Base-by-base conservation (phyloP, 345 rosid species). In the Pseudoturritis turrita region DNA sequence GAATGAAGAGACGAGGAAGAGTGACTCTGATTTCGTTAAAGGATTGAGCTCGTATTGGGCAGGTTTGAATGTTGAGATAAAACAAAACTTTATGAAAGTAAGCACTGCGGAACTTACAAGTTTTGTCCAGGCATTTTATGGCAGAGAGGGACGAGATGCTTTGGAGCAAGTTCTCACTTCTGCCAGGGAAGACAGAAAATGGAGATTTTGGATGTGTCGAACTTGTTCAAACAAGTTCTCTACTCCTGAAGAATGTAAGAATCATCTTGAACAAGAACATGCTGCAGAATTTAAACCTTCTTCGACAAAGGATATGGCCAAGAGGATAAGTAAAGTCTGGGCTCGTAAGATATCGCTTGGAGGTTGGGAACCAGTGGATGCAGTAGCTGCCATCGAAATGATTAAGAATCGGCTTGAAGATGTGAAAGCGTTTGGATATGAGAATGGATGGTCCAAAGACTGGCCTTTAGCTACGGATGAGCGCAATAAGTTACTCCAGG, bases 161-260 rank as follows among this genome's bases (percentile, higher is more conserved):
- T 43, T 68, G 44, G 63, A 68, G 12, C 10, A 10, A 43, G 54
- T 43, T 33, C 14, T 68, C 11, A 13, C 19, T 2, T 55, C 39
- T 55, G 63, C 63, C 0, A 43, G 6, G 55, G 19, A 3, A 19
- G 33, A 56, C 29, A 19, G 35, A 6, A 68, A 43, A 56, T 68
- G 64, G 73, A 68, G 7, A 56, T 33, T 68, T 6, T 68, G 55
- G 64, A 19, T 41, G 55, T 68, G 73, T 56, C 10, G 73, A 54
- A 7, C 36, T 31, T 68, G 64, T 56, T 68, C 54, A 10, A 4
- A 44, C 23, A 56, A 43, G 22, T 68, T 68, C 55, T 31, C 8
- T 29, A 29, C 33, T 5, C 6, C 43, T n/a, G 0, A 44, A 19
- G 44, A 43, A 33, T 56, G 31, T 31, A 68, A 33, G 55, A 55